Conservation (phyloP, 768 basidiomycete species). For the Hypholoma fasciculare region DNA sequence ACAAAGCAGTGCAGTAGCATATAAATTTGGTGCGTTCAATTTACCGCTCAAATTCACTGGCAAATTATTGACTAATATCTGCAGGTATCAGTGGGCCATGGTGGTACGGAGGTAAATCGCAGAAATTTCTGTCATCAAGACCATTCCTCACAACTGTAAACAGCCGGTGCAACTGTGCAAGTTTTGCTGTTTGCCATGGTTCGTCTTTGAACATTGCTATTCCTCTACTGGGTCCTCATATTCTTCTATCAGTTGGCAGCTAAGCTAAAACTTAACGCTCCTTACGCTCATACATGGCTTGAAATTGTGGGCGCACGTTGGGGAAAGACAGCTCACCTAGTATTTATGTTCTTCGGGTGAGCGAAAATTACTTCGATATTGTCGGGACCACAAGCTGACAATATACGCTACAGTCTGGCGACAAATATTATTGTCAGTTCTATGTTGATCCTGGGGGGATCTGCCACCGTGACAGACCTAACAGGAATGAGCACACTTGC, state of each 20-base stretch:
- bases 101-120: conserved; percentile 68
- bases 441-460: conserved; percentile 78
- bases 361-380: conserved; percentile 10
- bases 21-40: conserved; percentile 60
- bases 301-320: conserved; percentile 83
- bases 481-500: conserved; percentile 92
- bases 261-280: conserved; percentile 90
- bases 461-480: conserved; percentile 84
- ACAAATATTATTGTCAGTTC: conserved; percentile 93
- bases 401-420: conserved; percentile 49
- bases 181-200: conserved; percentile 89
- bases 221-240: no score
- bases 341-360: conserved; percentile 89
- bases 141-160: not conserved
- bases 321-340: conserved; percentile 75
- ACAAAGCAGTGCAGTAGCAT: conserved; percentile 83
- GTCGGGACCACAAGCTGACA: not conserved
- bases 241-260: conserved; percentile 62
- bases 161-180: conserved; percentile 82
- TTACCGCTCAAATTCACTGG: not conserved
- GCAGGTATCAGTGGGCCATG: conserved; percentile 76
- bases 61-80: not conserved
- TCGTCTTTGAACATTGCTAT: conserved; percentile 3
- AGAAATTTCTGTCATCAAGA: not conserved
- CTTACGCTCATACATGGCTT: conserved; percentile 85